phyloP scores from a whole-genome alignment of 371 early-diverging fungal species.

The Mortierella sp. region DNA sequence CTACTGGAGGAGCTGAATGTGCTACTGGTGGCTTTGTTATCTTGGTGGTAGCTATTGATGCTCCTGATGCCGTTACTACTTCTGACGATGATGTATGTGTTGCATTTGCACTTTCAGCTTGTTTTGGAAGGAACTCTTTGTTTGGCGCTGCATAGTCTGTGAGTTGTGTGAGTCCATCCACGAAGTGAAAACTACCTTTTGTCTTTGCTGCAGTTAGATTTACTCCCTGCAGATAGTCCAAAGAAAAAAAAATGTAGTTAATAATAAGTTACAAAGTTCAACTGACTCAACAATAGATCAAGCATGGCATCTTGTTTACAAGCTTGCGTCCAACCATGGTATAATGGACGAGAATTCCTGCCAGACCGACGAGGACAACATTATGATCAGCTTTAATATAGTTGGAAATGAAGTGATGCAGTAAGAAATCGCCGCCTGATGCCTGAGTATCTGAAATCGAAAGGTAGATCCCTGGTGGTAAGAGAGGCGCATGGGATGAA shows the following conservation, averaged over 20 bases:
- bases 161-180: constrained; percentile 76
- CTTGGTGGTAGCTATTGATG: constrained; percentile 7
- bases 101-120: constrained; percentile 53
- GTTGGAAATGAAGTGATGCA: constrained; percentile 79
- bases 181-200: constrained; percentile 65
- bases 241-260: background rate
- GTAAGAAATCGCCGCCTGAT: constrained; percentile 75
- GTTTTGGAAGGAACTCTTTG: constrained; percentile 56
- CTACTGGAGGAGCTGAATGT: constrained; percentile 31
- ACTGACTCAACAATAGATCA: too few relatives aligned
- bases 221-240: constrained; percentile 63
- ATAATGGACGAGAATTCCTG: constrained; percentile 77
- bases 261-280: background rate
- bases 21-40: constrained; percentile 1
- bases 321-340: constrained; percentile 75
- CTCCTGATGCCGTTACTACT: constrained; percentile 22
- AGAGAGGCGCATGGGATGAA: constrained; percentile 56
- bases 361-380: constrained; percentile 74
- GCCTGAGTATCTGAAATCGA: constrained; percentile 75
- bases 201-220: constrained; percentile 68
- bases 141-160: constrained; percentile 53
- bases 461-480: constrained; percentile 64
- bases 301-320: constrained; percentile 57
- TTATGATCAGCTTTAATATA: constrained; percentile 69
- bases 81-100: constrained; percentile 16